These are phyloP conservation scores for Lithocarpus polystachyus DNA, from an alignment of 306 rosid genomes.

Conservation along the genomic window DNA sequence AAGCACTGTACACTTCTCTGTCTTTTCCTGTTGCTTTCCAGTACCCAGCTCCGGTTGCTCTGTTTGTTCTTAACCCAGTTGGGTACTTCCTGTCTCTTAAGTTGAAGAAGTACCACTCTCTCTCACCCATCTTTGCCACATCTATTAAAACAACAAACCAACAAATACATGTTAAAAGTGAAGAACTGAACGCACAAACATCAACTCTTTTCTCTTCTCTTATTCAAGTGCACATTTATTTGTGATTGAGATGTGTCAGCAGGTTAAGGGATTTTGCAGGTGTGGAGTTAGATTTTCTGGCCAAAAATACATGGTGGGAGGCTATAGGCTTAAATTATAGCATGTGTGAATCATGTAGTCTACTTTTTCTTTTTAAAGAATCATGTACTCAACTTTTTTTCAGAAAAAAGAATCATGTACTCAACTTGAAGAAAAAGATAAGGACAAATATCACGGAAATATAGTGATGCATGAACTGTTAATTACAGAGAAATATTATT, in stretches of 20 bases:
- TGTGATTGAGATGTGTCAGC: neutral
- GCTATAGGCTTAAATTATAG: neutral
- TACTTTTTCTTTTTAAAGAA: too few species aligned
- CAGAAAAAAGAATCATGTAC: too few species aligned
- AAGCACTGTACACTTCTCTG: constrained; percentile 45
- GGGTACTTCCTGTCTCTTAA: constrained; percentile 80
- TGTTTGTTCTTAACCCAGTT: constrained; percentile 69
- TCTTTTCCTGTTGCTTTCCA: constrained; percentile 94
- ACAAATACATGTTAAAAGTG: neutral
- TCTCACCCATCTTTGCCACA: constrained; percentile 75
- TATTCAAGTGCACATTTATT: neutral
- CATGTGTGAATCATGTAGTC: neutral
- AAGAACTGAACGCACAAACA: neutral
- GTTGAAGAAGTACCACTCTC: constrained; percentile 81
- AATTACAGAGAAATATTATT: too few species aligned
- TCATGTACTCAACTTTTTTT: too few species aligned
- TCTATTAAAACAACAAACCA: constrained; percentile 26
- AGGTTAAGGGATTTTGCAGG: neutral
- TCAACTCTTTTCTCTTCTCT: neutral
- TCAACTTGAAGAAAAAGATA: too few species aligned
- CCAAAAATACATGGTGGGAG: neutral
- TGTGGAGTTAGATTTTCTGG: constrained; percentile 8
- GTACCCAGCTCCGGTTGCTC: constrained; percentile 78
- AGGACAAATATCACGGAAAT: too few species aligned
- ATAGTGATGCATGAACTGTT: neutral